phyloP scores from a whole-genome alignment of 176 grass and related monocot genomes.

The Hyparrhenia diplandra region DNA sequence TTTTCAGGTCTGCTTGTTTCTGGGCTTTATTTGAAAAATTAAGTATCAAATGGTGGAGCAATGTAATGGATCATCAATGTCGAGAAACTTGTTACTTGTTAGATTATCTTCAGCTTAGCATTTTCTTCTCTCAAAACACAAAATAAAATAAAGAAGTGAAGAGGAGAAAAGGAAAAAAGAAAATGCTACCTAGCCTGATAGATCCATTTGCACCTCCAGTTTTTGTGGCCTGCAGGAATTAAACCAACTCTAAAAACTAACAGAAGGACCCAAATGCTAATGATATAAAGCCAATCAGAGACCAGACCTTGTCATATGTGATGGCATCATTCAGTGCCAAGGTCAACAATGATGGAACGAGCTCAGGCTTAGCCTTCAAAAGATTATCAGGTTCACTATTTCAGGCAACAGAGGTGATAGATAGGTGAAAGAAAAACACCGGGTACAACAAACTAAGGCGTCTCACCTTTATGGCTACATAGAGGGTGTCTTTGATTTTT shows the following conservation, averaged over 20 bases:
- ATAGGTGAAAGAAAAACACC: not conserved
- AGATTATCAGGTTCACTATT: not conserved
- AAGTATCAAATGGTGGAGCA: constrained; percentile 21
- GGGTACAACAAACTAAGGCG: not conserved
- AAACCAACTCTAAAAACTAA: not conserved
- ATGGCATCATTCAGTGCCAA: constrained; percentile 88
- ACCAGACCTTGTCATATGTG: constrained; percentile 91
- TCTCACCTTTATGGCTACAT: constrained; percentile 64
- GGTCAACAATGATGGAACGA: constrained; percentile 66
- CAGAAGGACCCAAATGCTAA: not conserved
- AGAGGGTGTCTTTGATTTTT: constrained; percentile 65
- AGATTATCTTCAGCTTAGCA: not conserved
- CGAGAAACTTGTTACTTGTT: constrained; percentile 6
- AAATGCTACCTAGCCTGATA: constrained; percentile 76
- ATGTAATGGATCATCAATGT: not conserved
- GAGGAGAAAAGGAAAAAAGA: not conserved
- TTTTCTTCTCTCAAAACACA: not conserved
- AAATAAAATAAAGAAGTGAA: not conserved
- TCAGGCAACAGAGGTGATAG: not conserved
- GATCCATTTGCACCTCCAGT: constrained; percentile 95
- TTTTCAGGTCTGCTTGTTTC: constrained; percentile 98
- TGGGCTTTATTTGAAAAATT: constrained; percentile 58
- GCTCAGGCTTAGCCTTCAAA: constrained; percentile 72
- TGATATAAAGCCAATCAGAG: not conserved
- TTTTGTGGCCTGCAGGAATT: constrained; percentile 72